Evolutionary conservation across 139 green algal genomes (phyloP).

Genomic region (Coelastrella sp.): DNA sequence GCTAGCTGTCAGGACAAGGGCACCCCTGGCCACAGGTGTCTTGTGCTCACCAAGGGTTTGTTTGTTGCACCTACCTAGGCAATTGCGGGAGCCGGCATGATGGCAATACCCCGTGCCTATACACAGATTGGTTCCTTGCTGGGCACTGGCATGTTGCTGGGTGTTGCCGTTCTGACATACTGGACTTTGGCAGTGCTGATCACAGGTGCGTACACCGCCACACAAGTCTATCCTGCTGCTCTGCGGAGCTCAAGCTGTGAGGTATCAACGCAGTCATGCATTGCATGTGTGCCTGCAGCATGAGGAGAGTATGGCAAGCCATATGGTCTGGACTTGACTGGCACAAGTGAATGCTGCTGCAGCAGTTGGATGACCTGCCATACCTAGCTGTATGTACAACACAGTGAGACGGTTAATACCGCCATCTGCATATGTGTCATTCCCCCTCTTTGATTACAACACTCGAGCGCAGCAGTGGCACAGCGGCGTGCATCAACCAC

Average conservation of each 20-base stretch:
- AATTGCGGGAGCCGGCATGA: slow-evolving; percentile 35
- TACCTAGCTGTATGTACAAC: too few species aligned
- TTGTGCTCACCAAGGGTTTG: neutral
- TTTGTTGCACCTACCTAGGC: neutral
- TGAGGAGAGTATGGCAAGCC: too few species aligned
- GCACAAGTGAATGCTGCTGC: too few species aligned
- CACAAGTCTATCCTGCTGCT: too few species aligned
- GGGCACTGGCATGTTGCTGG: neutral
- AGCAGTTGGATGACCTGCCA: too few species aligned
- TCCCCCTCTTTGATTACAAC: too few species aligned
- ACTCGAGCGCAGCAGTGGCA: neutral
- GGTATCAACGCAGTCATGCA: too few species aligned
- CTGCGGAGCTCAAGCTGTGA: too few species aligned
- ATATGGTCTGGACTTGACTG: too few species aligned
- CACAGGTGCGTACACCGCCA: neutral
- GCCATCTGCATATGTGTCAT: too few species aligned
- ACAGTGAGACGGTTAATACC: too few species aligned
- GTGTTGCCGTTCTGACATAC: slow-evolving; percentile 31
- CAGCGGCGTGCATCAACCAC: neutral
- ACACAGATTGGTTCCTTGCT: neutral
- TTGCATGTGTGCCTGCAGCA: too few species aligned
- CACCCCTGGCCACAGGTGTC: neutral
- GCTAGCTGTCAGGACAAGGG: neutral
- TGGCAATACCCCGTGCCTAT: slow-evolving; percentile 30
- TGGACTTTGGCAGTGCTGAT: slow-evolving; percentile 39